Evolutionary conservation across 441 rosid genomes (phyloP).

Genomic region (Populus hybrid): DNA sequence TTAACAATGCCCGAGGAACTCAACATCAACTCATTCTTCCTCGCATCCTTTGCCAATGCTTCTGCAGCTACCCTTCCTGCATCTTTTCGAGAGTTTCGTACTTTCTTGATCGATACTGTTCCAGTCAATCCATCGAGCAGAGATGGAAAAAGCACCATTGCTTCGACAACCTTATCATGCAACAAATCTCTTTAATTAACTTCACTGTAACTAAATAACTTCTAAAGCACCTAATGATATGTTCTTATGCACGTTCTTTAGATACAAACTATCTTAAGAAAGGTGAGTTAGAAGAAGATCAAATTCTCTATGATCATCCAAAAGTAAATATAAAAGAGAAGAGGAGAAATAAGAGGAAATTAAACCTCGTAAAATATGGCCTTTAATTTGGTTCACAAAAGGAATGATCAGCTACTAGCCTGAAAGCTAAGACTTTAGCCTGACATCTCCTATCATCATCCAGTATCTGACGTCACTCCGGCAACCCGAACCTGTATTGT

Average conservation of each 20-base stretch:
- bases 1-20: conserved; percentile 57
- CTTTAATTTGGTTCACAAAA: background rate
- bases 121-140: conserved; percentile 60
- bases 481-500: background rate
- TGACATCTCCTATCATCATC: conserved; percentile 8
- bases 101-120: conserved; percentile 54
- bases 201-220: too few relatives aligned
- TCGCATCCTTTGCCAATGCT: conserved; percentile 61
- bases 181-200: background rate
- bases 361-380: conserved; percentile 6
- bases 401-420: background rate
- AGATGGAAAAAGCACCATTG: conserved; percentile 47
- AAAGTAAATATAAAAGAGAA: background rate
- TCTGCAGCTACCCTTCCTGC: conserved; percentile 62
- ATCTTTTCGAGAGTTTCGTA: conserved; percentile 32
- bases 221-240: background rate
- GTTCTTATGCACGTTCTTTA: background rate
- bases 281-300: background rate
- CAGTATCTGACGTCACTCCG: conserved; percentile 17
- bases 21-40: conserved; percentile 52
- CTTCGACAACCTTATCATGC: background rate
- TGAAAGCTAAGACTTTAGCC: conserved; percentile 2
- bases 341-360: background rate
- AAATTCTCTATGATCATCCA: background rate
- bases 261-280: background rate